phyloP scores from a whole-genome alignment of 768 basidiomycete species.

The Auriscalpium vulgare region DNA sequence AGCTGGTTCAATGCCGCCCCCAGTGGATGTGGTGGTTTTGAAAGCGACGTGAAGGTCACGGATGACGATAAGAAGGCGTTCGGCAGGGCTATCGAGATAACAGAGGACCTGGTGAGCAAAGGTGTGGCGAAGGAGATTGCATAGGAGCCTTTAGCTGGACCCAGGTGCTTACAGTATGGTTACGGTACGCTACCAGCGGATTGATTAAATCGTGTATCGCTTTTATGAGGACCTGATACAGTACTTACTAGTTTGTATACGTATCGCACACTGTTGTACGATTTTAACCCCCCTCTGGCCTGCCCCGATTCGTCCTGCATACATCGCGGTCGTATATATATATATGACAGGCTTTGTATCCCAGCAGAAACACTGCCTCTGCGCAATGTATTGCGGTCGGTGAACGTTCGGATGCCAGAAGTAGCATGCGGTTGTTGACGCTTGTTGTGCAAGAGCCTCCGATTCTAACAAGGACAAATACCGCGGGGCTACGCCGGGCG shows the following conservation, averaged over 20 bases:
- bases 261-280: no score
- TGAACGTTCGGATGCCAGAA: no score
- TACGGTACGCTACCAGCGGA: neutral
- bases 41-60: slow-evolving; percentile 40
- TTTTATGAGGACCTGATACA: no score
- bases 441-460: neutral
- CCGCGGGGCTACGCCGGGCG: neutral
- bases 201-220: no score
- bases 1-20: slow-evolving; percentile 58
- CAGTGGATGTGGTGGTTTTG: slow-evolving; percentile 48
- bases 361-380: no score
- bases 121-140: slow-evolving; percentile 10
- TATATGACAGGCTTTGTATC: no score
- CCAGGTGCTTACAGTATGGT: neutral
- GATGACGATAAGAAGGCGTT: slow-evolving; percentile 62
- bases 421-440: no score
- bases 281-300: no score
- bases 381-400: no score
- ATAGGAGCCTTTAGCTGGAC: neutral
- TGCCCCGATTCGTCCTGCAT: no score
- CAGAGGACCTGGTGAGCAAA: slow-evolving; percentile 37
- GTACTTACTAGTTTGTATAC: no score
- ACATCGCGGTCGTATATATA: no score
- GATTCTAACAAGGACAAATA: neutral
- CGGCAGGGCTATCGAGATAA: slow-evolving; percentile 59